phyloP scores from a whole-genome alignment of 108 stramenopile genomes.

The Nitzschia sp. region DNA sequence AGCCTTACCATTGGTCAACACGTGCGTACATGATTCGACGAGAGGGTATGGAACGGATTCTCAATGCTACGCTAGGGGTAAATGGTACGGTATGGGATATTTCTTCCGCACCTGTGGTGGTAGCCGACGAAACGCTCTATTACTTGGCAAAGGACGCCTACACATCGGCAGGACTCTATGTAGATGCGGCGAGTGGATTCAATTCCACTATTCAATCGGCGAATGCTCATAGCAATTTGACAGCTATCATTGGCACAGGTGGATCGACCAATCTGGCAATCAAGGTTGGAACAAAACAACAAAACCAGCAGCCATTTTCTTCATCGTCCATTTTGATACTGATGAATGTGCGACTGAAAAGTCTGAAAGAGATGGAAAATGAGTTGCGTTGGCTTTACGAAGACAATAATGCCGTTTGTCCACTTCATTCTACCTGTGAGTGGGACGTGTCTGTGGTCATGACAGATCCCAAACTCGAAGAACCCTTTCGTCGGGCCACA shows the following conservation, averaged over 20 bases:
- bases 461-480: not conserved
- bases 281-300: no score
- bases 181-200: constrained; percentile 7
- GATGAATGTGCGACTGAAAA: constrained; percentile 4
- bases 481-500: not conserved
- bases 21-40: constrained; percentile 7
- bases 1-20: constrained; percentile 16
- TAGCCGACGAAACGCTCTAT: constrained; percentile 11
- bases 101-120: not conserved
- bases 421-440: not conserved
- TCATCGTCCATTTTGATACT: constrained; percentile 5
- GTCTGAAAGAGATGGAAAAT: not conserved
- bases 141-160: not conserved
- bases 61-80: not conserved
- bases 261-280: no score
- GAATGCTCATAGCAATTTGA: constrained; percentile 1
- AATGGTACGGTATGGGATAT: not conserved
- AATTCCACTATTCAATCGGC: constrained; percentile 9
- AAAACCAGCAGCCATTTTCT: no score
- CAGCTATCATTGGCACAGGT: not conserved
- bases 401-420: not conserved
- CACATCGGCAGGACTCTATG: constrained; percentile 5
- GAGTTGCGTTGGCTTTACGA: not conserved
- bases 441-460: constrained; percentile 9
- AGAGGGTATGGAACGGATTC: constrained; percentile 2